Conservation (phyloP, 305 asterid genomes). For the Fraxinus nigra region DNA sequence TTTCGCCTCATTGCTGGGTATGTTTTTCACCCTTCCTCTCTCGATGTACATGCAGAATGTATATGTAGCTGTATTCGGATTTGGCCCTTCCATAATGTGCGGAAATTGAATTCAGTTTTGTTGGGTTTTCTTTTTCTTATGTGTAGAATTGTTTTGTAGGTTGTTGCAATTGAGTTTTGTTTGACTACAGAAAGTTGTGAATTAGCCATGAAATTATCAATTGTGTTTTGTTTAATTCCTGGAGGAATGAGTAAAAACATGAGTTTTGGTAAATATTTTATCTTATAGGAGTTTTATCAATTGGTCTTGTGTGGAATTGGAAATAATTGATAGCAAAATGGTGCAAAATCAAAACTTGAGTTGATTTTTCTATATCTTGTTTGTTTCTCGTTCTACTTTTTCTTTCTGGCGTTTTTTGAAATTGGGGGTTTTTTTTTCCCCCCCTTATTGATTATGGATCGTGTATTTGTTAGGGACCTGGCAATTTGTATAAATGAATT, state of each 20-base stretch:
- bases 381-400: background rate
- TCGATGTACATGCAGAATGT: conserved; percentile 15
- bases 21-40: background rate
- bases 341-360: background rate
- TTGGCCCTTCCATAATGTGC: conserved; percentile 21
- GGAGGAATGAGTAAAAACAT: background rate
- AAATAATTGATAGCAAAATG: background rate
- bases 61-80: conserved; percentile 27
- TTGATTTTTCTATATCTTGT: background rate
- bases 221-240: conserved; percentile 20
- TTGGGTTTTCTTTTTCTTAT: background rate
- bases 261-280: background rate
- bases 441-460: background rate
- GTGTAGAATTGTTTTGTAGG: background rate
- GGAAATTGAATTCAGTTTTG: conserved; percentile 19
- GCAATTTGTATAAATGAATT: background rate
- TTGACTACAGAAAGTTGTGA: conserved; percentile 7
- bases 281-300: background rate
- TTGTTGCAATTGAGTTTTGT: background rate
- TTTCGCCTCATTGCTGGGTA: conserved; percentile 61
- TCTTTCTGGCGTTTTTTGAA: background rate
- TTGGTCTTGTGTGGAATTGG: background rate
- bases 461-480: background rate
- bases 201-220: background rate
- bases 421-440: background rate